These are phyloP conservation scores for Coniochaeta sp. DNA, from an alignment of 2,329 filamentous ascomycete genomes.

Conservation along the genomic window DNA sequence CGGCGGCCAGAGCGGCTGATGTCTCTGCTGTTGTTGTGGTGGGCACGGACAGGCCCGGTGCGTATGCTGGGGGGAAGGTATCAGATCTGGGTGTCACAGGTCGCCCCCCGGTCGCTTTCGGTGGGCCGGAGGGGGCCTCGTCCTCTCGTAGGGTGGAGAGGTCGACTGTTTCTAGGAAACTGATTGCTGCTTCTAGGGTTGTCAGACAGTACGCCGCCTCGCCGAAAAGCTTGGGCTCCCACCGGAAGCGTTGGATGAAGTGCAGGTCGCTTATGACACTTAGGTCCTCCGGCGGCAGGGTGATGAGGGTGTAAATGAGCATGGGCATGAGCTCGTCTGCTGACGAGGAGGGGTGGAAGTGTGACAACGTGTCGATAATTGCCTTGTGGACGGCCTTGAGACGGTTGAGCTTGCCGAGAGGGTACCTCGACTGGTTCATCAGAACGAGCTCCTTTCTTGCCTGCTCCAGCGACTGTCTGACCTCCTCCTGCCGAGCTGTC, in stretches of 20 bases:
- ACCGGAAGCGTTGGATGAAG: constrained; percentile 89
- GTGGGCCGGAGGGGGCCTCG: constrained; percentile 62
- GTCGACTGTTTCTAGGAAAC: constrained; percentile 92
- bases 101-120: constrained; percentile 45
- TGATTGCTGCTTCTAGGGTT: constrained; percentile 90
- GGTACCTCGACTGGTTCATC: constrained; percentile 85
- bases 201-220: constrained; percentile 95
- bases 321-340: constrained; percentile 97
- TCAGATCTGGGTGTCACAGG: constrained; percentile 39
- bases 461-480: constrained; percentile 63
- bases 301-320: constrained; percentile 92
- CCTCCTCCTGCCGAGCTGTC: constrained; percentile 56
- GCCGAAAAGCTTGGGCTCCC: constrained; percentile 78
- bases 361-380: constrained; percentile 78
- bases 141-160: constrained; percentile 80
- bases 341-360: constrained; percentile 71
- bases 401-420: constrained; percentile 83
- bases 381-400: constrained; percentile 85
- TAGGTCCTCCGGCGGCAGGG: constrained; percentile 75
- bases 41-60: constrained; percentile 32
- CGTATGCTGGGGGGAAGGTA: constrained; percentile 52
- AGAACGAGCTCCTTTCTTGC: constrained; percentile 65
- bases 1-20: constrained; percentile 23
- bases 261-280: constrained; percentile 90
- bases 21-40: constrained; percentile 23